Percentiles rank a stretch among this genome's conserved stretches.
phyloP scores from a whole-genome alignment of 805 yeast species.

The Candida odintsovae region DNA sequence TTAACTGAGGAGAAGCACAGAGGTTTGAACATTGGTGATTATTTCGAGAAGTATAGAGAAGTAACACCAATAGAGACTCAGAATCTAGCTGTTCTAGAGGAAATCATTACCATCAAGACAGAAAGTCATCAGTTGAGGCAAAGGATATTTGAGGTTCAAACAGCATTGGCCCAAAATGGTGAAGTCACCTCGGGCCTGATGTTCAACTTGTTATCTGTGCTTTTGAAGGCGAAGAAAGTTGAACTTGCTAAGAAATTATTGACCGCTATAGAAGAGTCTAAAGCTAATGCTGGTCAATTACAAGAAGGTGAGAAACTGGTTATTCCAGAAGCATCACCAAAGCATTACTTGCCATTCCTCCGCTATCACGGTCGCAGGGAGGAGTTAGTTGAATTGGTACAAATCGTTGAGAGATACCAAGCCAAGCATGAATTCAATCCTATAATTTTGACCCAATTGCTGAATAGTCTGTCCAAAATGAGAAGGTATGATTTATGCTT shows the following conservation, averaged over 20 bases:
- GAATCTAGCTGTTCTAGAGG: conserved; percentile 16
- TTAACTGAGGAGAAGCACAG: background rate
- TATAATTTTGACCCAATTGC: conserved; percentile 32
- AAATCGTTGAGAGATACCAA: conserved; percentile 27
- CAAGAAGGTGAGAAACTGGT: conserved; percentile 4
- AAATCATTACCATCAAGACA: conserved; percentile 14
- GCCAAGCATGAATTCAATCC: conserved; percentile 28
- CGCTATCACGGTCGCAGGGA: conserved; percentile 27
- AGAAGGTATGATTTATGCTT: conserved; percentile 28
- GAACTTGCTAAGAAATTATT: conserved; percentile 29
- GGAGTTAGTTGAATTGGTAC: conserved; percentile 24
- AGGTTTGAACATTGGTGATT: background rate
- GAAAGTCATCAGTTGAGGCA: conserved; percentile 12
- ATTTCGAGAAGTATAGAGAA: conserved; percentile 15
- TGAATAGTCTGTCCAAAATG: conserved; percentile 26
- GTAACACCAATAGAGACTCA: conserved; percentile 11
- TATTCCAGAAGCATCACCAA: conserved; percentile 34
- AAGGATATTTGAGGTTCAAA: conserved; percentile 10
- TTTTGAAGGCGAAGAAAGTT: conserved; percentile 20
- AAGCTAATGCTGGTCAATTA: conserved; percentile 12
- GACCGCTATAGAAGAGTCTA: conserved; percentile 25
- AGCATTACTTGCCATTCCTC: conserved; percentile 36
- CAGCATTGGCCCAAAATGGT: conserved; percentile 6
- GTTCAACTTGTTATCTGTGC: conserved; percentile 21
- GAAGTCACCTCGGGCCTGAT: conserved; percentile 19